Conservation (phyloP, 1,139 yeast genomes). For the Suhomyces chickasaworum region DNA sequence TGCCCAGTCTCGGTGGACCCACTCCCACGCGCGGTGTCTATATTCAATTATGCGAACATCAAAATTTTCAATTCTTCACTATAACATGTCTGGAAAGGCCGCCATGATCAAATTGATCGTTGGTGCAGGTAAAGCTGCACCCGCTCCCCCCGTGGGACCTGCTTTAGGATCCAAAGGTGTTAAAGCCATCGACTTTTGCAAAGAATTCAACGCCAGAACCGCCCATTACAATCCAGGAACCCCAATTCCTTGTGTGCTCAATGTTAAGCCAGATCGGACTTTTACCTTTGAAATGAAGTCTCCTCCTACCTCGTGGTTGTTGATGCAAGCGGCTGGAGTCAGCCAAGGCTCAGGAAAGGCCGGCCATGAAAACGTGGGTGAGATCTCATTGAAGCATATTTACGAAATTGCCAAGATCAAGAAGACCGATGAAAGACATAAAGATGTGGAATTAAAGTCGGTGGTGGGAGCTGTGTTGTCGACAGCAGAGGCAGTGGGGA, state of each 20-base stretch:
- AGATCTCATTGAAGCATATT: constrained; percentile 80
- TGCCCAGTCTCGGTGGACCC: no score
- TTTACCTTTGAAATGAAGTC: constrained; percentile 85
- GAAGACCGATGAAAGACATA: constrained; percentile 81
- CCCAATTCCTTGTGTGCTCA: constrained; percentile 85
- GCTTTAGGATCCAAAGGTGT: constrained; percentile 98
- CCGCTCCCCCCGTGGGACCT: constrained; percentile 99
- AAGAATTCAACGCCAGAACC: constrained; percentile 96
- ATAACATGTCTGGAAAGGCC: constrained; percentile 34
- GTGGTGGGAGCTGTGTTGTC: constrained; percentile 83
- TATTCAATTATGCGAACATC: constrained; percentile 1
- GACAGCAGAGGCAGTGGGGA: constrained; percentile 87
- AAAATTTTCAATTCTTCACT: constrained; percentile 6
- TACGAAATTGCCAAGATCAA: constrained; percentile 95
- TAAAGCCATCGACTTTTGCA: constrained; percentile 97
- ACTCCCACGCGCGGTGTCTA: no score
- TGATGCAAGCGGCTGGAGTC: constrained; percentile 82
- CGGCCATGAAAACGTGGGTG: constrained; percentile 57
- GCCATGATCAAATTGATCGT: constrained; percentile 85
- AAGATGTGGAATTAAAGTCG: constrained; percentile 66
- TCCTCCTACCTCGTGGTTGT: constrained; percentile 89
- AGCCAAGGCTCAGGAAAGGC: constrained; percentile 74
- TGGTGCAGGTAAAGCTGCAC: constrained; percentile 99
- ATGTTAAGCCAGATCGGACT: constrained; percentile 89
- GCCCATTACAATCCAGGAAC: constrained; percentile 82